Conservation (phyloP, 2,329 filamentous ascomycete genomes). For the Trichoderma atrobrunneum region DNA sequence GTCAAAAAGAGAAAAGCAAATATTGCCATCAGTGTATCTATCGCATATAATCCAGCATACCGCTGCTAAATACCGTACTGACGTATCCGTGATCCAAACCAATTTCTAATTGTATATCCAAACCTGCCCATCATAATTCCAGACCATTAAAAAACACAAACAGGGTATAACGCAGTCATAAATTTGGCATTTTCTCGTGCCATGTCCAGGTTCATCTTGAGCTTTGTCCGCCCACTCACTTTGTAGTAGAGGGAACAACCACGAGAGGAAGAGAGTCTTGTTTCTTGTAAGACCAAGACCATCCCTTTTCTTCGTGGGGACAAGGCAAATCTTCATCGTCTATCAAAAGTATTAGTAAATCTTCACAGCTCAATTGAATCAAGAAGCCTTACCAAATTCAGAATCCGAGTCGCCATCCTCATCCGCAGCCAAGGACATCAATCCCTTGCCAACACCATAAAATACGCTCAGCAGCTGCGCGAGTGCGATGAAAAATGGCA, state of each 20-base stretch:
- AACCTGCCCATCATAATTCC: neutral
- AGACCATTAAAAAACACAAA: neutral
- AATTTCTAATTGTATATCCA: neutral
- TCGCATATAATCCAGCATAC: neutral
- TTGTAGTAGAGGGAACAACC: neutral
- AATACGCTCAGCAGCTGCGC: constrained; percentile 26
- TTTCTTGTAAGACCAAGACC: neutral
- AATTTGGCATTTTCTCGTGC: neutral
- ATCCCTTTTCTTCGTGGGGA: neutral
- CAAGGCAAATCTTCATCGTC: neutral
- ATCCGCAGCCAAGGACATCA: neutral
- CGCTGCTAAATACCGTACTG: neutral
- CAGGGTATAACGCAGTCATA: neutral
- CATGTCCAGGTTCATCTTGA: neutral
- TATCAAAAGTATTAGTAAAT: neutral
- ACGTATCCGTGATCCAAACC: neutral
- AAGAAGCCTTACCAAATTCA: neutral
- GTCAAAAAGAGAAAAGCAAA: neutral
- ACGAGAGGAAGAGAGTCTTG: neutral
- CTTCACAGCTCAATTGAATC: neutral
- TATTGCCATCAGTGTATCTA: neutral
- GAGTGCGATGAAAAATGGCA: constrained; percentile 28
- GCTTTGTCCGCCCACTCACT: neutral
- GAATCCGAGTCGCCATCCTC: neutral
- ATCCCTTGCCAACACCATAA: constrained; percentile 20